Percentiles rank a stretch among this genome's conserved stretches.
phyloP scores from a whole-genome alignment of 1,284 basidiomycete genomes.

The Albatrellus sp. region DNA sequence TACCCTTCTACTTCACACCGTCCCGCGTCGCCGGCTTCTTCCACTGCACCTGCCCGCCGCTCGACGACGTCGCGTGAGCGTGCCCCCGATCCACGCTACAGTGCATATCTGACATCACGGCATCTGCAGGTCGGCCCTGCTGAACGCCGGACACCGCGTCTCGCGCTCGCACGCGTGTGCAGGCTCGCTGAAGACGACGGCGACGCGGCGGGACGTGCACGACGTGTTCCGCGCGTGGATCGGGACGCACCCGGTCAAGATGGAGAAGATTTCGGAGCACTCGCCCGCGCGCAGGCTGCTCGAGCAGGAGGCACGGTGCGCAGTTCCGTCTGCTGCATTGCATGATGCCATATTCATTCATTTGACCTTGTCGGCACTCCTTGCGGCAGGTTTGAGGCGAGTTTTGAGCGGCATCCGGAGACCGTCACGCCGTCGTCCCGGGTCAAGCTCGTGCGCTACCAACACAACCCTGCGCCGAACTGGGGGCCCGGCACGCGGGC shows the following conservation, averaged over 20 bases:
- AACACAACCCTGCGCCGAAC: conserved; percentile 79
- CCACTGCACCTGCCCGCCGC: conserved; percentile 69
- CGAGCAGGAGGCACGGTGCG: conserved; percentile 53
- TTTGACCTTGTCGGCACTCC: neutral
- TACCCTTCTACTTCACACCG: conserved; percentile 89
- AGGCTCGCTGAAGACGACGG: conserved; percentile 88
- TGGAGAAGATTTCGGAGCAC: conserved; percentile 63
- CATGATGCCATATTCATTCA: neutral
- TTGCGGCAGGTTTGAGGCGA: conserved; percentile 42
- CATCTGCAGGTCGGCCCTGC: conserved; percentile 61
- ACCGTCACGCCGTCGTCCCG: conserved; percentile 46
- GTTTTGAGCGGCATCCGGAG: conserved; percentile 64
- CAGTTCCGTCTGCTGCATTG: conserved; percentile 6
- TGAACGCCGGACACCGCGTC: conserved; percentile 76
- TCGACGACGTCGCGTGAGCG: conserved; percentile 65
- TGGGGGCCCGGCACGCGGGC: conserved; percentile 85
- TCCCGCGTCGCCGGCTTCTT: conserved; percentile 73
- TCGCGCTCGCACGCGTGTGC: conserved; percentile 85
- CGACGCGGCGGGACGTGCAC: conserved; percentile 60
- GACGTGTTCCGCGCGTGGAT: conserved; percentile 83
- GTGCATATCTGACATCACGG: neutral
- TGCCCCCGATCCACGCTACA: neutral
- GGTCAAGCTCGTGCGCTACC: conserved; percentile 80
- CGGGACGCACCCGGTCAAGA: conserved; percentile 71
- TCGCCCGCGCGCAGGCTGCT: conserved; percentile 61